phyloP scores from a whole-genome alignment of 78 protist species.

The Trichosphaerium sp. region DNA sequence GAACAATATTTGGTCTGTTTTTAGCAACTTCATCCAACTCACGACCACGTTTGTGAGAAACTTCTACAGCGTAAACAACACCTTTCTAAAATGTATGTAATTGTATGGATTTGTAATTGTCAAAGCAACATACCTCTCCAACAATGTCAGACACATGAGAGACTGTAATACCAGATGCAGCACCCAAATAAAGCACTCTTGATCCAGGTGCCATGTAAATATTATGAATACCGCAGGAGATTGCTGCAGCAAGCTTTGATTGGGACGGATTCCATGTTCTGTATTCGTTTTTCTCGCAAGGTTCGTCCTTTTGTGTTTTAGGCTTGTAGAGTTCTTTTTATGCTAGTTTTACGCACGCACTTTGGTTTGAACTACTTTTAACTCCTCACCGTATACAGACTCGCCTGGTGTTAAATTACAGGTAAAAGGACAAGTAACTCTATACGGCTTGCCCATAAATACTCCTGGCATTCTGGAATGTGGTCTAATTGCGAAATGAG shows the following conservation, averaged over 20 bases:
- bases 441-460: too few species aligned
- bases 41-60: slow-evolving; percentile 96
- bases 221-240: slow-evolving; percentile 91
- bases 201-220: slow-evolving; percentile 91
- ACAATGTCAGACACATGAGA: slow-evolving; percentile 98
- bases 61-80: slow-evolving; percentile 98
- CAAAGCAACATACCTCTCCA: slow-evolving; percentile 73
- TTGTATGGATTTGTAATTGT: not conserved
- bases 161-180: slow-evolving; percentile 99
- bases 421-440: too few species aligned
- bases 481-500: too few species aligned
- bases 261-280: slow-evolving; percentile 99
- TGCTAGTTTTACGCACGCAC: too few species aligned
- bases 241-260: slow-evolving; percentile 97
- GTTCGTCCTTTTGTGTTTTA: too few species aligned
- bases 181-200: slow-evolving; percentile 98
- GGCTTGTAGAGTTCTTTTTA: too few species aligned
- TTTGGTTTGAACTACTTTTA: slow-evolving; percentile 79
- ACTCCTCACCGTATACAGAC: slow-evolving; percentile 98
- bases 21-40: slow-evolving; percentile 97
- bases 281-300: slow-evolving; percentile 91
- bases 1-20: slow-evolving; percentile 96
- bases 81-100: slow-evolving; percentile 64
- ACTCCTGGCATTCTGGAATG: too few species aligned
- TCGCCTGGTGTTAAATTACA: slow-evolving; percentile 90